Conservation (phyloP, 192 early-diverging fungal genomes). For the Podila epicladia region DNA sequence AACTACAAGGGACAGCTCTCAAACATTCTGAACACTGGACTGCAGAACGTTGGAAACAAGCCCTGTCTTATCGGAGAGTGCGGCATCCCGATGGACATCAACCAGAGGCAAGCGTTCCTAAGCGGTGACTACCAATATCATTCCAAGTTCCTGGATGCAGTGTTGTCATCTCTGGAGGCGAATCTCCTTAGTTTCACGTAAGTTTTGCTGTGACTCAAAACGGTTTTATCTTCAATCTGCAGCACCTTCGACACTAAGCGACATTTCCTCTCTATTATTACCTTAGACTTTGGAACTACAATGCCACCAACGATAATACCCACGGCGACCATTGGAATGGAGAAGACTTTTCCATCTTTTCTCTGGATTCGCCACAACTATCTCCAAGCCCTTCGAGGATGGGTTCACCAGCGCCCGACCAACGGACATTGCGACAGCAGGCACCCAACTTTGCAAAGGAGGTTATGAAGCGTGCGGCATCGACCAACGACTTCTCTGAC, state of each 20-base stretch:
- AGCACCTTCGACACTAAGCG: background rate
- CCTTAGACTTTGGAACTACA: constrained; percentile 84
- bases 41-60: constrained; percentile 68
- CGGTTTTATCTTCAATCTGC: background rate
- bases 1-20: constrained; percentile 80
- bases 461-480: constrained; percentile 25
- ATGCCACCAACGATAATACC: constrained; percentile 79
- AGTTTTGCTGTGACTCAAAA: constrained; percentile 3
- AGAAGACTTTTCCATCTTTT: constrained; percentile 83
- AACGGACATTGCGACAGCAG: constrained; percentile 24
- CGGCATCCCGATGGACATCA: constrained; percentile 90
- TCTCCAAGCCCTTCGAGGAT: background rate
- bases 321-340: constrained; percentile 89
- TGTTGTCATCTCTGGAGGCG: constrained; percentile 75
- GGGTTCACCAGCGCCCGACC: background rate
- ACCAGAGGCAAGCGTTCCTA: constrained; percentile 73
- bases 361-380: constrained; percentile 51
- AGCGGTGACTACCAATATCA: constrained; percentile 79
- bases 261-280: background rate
- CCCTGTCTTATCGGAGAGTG: constrained; percentile 82
- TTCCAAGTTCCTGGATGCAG: constrained; percentile 81
- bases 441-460: constrained; percentile 47
- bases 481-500: background rate
- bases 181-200: constrained; percentile 83
- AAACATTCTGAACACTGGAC: constrained; percentile 69